These are phyloP conservation scores for Escovopsis sp. DNA, from an alignment of 2,329 filamentous ascomycete genomes.

Conservation along the genomic window DNA sequence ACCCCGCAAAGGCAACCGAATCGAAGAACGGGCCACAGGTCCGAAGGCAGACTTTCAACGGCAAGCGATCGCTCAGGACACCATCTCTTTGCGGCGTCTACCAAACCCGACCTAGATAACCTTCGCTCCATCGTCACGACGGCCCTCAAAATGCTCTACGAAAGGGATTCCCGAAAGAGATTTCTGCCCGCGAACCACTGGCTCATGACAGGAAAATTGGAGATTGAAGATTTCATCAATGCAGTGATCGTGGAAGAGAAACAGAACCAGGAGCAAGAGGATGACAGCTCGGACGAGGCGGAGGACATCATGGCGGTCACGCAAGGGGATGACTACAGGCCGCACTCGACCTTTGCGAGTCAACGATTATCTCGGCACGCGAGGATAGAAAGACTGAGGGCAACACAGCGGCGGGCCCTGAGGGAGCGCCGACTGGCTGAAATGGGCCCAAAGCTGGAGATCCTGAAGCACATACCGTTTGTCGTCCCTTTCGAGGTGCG, in stretches of 20 bases:
- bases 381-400: conserved; percentile 47
- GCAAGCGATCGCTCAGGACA: background rate
- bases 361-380: conserved; percentile 48
- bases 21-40: conserved; percentile 6
- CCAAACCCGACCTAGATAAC: conserved; percentile 52
- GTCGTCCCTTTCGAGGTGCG: conserved; percentile 85
- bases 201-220: conserved; percentile 80
- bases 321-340: conserved; percentile 11
- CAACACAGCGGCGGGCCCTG: conserved; percentile 50
- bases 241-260: conserved; percentile 83
- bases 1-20: background rate
- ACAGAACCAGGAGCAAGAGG: conserved; percentile 40
- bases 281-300: conserved; percentile 13
- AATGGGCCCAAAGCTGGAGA: conserved; percentile 74
- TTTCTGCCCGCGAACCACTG: conserved; percentile 79
- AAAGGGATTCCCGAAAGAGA: conserved; percentile 74
- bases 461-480: conserved; percentile 92
- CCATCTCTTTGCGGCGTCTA: conserved; percentile 5
- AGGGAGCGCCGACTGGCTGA: conserved; percentile 60
- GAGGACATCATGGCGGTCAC: conserved; percentile 20
- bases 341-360: conserved; percentile 29
- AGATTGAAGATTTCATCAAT: conserved; percentile 77
- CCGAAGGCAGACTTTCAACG: background rate
- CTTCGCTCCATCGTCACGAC: conserved; percentile 69
- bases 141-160: conserved; percentile 76